These are phyloP conservation scores for Pleurotus cornucopiae DNA, from an alignment of 768 basidiomycete species.

Conservation along the genomic window DNA sequence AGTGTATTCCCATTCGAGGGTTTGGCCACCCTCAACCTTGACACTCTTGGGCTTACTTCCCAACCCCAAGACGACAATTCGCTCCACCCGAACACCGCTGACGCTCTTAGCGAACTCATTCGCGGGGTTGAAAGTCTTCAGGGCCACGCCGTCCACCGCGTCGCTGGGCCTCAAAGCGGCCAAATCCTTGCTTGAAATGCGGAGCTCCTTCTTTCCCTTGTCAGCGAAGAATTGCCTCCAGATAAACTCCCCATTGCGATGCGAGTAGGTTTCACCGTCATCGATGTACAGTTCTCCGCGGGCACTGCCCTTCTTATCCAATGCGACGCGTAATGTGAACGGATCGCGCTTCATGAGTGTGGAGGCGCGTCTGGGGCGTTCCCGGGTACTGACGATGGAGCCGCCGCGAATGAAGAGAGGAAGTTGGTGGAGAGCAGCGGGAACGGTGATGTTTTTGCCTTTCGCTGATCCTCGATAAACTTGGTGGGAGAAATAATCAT, in stretches of 20 bases:
- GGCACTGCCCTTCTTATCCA: conserved; percentile 57
- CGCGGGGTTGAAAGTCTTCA: conserved; percentile 42
- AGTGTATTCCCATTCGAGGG: conserved; percentile 66
- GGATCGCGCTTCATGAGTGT: conserved; percentile 89
- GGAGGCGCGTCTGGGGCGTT: conserved; percentile 83
- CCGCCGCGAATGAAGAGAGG: conserved; percentile 90
- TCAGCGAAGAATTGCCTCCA: conserved; percentile 75
- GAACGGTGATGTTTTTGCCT: conserved; percentile 69
- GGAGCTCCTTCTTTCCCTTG: conserved; percentile 40
- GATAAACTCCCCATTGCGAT: conserved; percentile 73
- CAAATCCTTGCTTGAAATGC: conserved; percentile 52
- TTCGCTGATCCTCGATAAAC: conserved; percentile 63
- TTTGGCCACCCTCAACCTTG: conserved; percentile 40
- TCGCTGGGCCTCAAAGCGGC: conserved; percentile 37
- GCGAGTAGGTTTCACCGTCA: conserved; percentile 82
- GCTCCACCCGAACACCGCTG: conserved; percentile 72
- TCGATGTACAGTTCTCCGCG: conserved; percentile 90
- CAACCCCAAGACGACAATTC: conserved; percentile 77
- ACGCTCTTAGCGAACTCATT: conserved; percentile 73
- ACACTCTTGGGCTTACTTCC: conserved; percentile 57
- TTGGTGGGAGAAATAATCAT: conserved; percentile 80
- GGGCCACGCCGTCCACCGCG: conserved; percentile 48
- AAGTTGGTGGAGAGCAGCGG: conserved; percentile 73
- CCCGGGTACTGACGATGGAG: conserved; percentile 82
- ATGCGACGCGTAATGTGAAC: conserved; percentile 83